Conservation (phyloP, 2,329 filamentous ascomycete species). For the Cladophialophora bantiana region DNA sequence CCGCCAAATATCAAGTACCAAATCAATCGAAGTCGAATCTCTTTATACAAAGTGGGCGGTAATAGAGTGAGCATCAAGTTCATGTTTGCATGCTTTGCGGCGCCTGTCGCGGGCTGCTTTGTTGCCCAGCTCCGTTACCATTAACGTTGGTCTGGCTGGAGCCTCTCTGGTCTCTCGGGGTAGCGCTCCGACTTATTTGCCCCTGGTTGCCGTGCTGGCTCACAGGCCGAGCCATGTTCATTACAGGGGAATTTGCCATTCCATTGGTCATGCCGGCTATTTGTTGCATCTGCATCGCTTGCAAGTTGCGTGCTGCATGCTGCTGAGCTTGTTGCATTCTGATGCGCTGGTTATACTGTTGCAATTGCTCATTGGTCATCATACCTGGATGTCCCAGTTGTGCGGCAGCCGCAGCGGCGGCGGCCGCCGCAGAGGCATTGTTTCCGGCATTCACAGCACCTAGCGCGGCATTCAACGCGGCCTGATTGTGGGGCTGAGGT, state of each 20-base stretch:
- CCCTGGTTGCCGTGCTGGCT: slow-evolving; percentile 42
- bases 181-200: slow-evolving; percentile 53
- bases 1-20: slow-evolving; percentile 6
- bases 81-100: slow-evolving; percentile 33
- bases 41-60: slow-evolving; percentile 19
- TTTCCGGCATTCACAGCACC: slow-evolving; percentile 51
- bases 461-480: slow-evolving; percentile 60
- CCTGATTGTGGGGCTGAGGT: slow-evolving; percentile 54
- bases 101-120: slow-evolving; percentile 46
- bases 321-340: slow-evolving; percentile 57
- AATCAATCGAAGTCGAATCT: slow-evolving; percentile 3
- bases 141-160: slow-evolving; percentile 44
- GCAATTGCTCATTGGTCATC: slow-evolving; percentile 57
- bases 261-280: slow-evolving; percentile 43
- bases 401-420: slow-evolving; percentile 26
- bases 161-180: slow-evolving; percentile 55
- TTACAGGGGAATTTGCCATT: slow-evolving; percentile 52
- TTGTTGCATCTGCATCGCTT: slow-evolving; percentile 39
- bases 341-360: slow-evolving; percentile 62
- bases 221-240: slow-evolving; percentile 49
- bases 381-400: slow-evolving; percentile 45
- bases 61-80: background rate
- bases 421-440: slow-evolving; percentile 43
- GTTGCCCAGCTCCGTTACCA: slow-evolving; percentile 44
- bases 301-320: slow-evolving; percentile 40